Conservation (phyloP, 352 stramenopile species). For the Phytopythium oedochilum region DNA sequence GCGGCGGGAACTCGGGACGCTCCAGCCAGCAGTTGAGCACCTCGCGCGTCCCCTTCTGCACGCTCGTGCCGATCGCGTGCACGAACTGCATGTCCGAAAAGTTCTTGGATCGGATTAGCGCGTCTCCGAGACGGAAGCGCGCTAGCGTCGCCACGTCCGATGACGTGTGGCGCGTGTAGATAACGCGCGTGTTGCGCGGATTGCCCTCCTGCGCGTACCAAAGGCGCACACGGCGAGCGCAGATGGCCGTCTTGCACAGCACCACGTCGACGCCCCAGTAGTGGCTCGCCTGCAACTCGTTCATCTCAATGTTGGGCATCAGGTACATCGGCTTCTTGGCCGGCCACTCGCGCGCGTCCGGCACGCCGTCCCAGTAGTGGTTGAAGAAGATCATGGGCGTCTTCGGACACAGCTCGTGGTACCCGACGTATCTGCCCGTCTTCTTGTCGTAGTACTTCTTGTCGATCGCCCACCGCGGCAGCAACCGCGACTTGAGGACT, state of each 20-base stretch:
- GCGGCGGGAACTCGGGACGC: constrained; percentile 35
- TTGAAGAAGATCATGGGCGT: constrained; percentile 42
- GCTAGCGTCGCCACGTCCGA: constrained; percentile 41
- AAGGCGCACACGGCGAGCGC: constrained; percentile 27
- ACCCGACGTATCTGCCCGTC: constrained; percentile 31
- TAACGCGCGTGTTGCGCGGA: constrained; percentile 34
- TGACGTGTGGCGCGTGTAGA: constrained; percentile 57
- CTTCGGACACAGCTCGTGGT: constrained; percentile 46
- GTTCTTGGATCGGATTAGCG: constrained; percentile 32
- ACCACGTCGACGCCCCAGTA: constrained; percentile 49
- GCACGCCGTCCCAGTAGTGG: constrained; percentile 42
- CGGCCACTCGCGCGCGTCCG: constrained; percentile 22
- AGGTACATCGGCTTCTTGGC: constrained; percentile 28
- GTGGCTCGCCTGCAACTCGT: constrained; percentile 43
- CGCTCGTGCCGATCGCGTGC: constrained; percentile 46
- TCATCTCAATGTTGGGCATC: constrained; percentile 51
- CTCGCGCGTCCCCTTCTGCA: constrained; percentile 43
- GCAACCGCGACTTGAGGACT: constrained; percentile 34
- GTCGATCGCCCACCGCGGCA: constrained; percentile 38
- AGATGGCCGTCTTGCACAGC: constrained; percentile 55
- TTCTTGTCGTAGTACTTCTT: constrained; percentile 36
- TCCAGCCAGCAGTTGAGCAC: constrained; percentile 58
- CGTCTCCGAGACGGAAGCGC: constrained; percentile 17
- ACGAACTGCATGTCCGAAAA: constrained; percentile 40
- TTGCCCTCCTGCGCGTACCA: constrained; percentile 61